phyloP scores from a whole-genome alignment of 164 flowering plant genomes.

The Vitis riparia region DNA sequence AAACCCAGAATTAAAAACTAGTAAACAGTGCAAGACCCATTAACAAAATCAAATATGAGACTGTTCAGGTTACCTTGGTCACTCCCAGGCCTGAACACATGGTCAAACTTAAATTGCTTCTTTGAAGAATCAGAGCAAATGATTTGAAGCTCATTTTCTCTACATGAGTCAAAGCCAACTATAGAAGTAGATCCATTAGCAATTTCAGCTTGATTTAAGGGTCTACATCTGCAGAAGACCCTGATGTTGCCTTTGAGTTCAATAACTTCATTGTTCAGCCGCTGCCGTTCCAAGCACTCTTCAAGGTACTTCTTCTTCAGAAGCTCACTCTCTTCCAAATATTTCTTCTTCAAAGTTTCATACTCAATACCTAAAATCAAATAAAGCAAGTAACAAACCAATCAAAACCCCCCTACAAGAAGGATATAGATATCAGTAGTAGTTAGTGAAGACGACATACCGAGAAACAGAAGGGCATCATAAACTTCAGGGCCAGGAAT shows the following conservation, averaged over 20 bases:
- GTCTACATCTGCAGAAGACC: constrained; percentile 93
- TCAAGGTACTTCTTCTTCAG: constrained; percentile 16
- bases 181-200: constrained; percentile 49
- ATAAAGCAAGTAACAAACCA: not conserved
- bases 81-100: constrained; percentile 72
- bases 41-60: not conserved
- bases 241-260: constrained; percentile 88
- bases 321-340: no score
- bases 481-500: constrained; percentile 46
- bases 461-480: constrained; percentile 40
- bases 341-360: constrained; percentile 58
- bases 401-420: not conserved
- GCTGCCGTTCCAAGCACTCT: constrained; percentile 61
- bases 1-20: no score
- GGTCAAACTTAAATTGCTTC: constrained; percentile 80
- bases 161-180: constrained; percentile 60
- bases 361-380: constrained; percentile 44
- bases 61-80: constrained; percentile 57
- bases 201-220: constrained; percentile 57
- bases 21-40: not conserved
- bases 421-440: not conserved
- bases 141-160: constrained; percentile 67
- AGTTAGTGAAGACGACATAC: constrained; percentile 33
- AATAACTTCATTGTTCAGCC: constrained; percentile 86
- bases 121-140: constrained; percentile 61